Evolutionary conservation across 2,329 filamentous ascomycete genomes (phyloP).

Genomic region (Fusarium lyarnte): DNA sequence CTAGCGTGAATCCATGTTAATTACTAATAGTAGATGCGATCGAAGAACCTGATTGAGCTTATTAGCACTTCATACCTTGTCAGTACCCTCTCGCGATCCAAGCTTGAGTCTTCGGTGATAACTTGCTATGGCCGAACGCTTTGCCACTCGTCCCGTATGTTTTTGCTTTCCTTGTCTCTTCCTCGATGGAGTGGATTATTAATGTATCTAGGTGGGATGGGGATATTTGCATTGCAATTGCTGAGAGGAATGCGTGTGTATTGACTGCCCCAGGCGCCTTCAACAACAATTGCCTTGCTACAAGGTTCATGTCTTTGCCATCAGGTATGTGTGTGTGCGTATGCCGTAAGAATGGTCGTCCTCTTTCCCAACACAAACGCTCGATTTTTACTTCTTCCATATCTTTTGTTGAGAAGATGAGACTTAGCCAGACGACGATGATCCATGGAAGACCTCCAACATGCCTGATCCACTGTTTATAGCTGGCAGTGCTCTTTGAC

Average conservation of each 20-base stretch:
- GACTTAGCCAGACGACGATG: not conserved
- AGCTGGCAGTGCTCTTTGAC: not conserved
- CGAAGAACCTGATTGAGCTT: not conserved
- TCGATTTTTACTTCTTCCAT: not conserved
- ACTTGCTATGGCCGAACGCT: not conserved
- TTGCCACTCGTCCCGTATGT: not conserved
- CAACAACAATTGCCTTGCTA: not conserved
- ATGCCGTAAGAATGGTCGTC: not conserved
- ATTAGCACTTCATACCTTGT: not conserved
- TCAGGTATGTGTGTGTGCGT: not conserved
- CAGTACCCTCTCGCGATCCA: not conserved
- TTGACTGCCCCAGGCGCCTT: too few species aligned
- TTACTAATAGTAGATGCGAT: not conserved
- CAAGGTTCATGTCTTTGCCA: not conserved
- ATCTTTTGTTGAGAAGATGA: too few species aligned
- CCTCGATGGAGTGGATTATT: not conserved
- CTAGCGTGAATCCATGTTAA: not conserved
- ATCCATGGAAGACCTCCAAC: rapidly evolving
- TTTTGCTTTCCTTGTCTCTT: not conserved
- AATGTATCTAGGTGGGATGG: not conserved
- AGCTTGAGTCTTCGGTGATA: not conserved
- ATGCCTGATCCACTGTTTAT: slow-evolving; percentile 4
- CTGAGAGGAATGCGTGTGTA: too few species aligned
- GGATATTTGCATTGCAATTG: not conserved
- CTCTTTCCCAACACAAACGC: not conserved